Evolutionary conservation across 2,329 filamentous ascomycete genomes (phyloP).

Genomic region (Macrophomina tecta): DNA sequence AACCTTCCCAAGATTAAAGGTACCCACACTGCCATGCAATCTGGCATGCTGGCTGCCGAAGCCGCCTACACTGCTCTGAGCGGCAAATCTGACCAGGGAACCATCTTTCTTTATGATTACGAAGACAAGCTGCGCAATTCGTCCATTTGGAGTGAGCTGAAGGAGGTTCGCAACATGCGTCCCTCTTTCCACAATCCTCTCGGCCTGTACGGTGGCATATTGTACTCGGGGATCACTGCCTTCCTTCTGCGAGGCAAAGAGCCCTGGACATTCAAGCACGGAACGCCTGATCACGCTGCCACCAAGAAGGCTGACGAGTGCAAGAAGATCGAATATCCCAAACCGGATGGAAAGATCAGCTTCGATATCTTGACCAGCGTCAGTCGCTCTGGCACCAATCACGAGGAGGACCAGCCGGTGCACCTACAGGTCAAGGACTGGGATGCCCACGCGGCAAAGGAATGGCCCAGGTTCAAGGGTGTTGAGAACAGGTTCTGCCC

Average conservation of each 20-base stretch:
- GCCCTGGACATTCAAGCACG: slow-evolving; percentile 93
- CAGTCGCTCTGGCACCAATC: slow-evolving; percentile 93
- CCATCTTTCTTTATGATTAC: slow-evolving; percentile 93
- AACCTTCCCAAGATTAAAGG: slow-evolving; percentile 99
- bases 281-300: slow-evolving; percentile 74
- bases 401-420: slow-evolving; percentile 97
- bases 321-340: slow-evolving; percentile 92
- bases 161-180: slow-evolving; percentile 95
- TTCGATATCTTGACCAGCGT: slow-evolving; percentile 98
- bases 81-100: slow-evolving; percentile 54
- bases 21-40: slow-evolving; percentile 97
- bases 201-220: slow-evolving; percentile 84
- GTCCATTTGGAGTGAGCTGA: slow-evolving; percentile 90
- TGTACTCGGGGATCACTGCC: slow-evolving; percentile 93
- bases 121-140: slow-evolving; percentile 86
- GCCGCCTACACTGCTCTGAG: slow-evolving; percentile 80
- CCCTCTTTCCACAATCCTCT: slow-evolving; percentile 90
- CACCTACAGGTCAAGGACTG: slow-evolving; percentile 95
- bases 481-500: slow-evolving; percentile 97
- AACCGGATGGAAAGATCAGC: slow-evolving; percentile 91
- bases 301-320: slow-evolving; percentile 82
- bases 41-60: slow-evolving; percentile 94
- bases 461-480: slow-evolving; percentile 88
- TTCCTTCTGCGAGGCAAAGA: slow-evolving; percentile 82
- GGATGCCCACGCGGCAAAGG: slow-evolving; percentile 83